Base-by-base conservation (phyloP, 23 red algal species). In the Chondrus crispus region DNA sequence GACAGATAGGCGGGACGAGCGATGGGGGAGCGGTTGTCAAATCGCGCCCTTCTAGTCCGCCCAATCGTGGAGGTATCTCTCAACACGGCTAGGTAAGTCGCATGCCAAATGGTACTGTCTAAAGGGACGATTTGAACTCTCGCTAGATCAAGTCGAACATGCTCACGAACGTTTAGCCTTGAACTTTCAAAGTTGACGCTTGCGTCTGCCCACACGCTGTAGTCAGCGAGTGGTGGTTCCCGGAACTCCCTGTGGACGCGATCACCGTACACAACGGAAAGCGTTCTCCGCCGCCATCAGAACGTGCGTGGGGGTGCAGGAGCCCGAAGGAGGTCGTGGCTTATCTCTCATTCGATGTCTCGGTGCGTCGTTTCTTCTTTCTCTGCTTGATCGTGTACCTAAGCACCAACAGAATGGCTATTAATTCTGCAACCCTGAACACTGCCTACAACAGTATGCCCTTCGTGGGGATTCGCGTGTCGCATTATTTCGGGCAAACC, bases 211-310 rank as follows among this genome's bases (percentile, higher is more conserved):
- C 92, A 94, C 12, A 55, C 41, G 6, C 51, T 75, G 49, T 87
- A 94, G 49, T 88, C 4, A 39, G 88, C 83, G 16, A 94, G 80
- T 47, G 63, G 80, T 48, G 57, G 68, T 35, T 41, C 19, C 11
- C 68, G 81, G 49, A 42, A 80, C 48, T 51, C 42, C 4, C 81
- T 51, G 49, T 66, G 60, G n/a, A 84, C 32, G 95, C 91, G 26
- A 62, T 49, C 16, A 93, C 45, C 30, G 89, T 91, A 40, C 57
- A 89, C 97, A 94, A 99, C 7, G 96, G 84, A 53, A 99, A 94
- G 30, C 97, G 82, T 66, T 99, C 97, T 18, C 97, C 97, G 29
- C 97, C 97, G 16, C 97, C 97, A 14, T 94, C 97, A 41, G 62
- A 85, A 42, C 84, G 84, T 78, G 73, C 52, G 71, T 74, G 80